Conservation (phyloP, 129 eudicot genomes). For the Lactuca saligna region DNA sequence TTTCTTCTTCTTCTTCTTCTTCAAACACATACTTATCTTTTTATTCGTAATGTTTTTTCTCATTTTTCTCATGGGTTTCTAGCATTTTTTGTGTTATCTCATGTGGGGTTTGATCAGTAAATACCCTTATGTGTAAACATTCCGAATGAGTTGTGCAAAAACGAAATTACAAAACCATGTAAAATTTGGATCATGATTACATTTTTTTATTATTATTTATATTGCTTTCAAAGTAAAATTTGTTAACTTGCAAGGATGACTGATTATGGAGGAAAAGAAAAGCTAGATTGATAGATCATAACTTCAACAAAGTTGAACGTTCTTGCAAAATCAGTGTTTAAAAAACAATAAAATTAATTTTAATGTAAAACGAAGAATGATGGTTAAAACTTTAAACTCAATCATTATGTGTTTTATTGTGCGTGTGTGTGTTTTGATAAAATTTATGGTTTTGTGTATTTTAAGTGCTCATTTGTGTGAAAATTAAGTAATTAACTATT, state of each 20-base stretch:
- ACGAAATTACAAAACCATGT: background rate
- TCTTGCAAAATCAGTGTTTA: no score
- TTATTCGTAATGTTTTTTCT: background rate
- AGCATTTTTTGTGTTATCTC: background rate
- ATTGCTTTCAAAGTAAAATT: background rate
- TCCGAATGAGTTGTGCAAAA: background rate
- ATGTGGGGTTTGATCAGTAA: background rate
- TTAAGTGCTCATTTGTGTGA: conserved; percentile 10
- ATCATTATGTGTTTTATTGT: background rate
- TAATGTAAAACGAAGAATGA: background rate
- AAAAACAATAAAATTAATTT: no score
- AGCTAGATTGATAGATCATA: no score
- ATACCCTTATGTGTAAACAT: background rate
- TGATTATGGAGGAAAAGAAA: no score
- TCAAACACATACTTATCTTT: background rate
- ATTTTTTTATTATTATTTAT: no score
- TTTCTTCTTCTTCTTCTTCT: background rate
- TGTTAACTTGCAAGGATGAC: background rate
- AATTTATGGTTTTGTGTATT: background rate
- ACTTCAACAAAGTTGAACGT: no score
- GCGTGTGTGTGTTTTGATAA: background rate
- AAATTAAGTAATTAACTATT: background rate
- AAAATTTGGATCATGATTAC: background rate
- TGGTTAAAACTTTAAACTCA: background rate
- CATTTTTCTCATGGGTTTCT: background rate